Evolutionary conservation across 1,284 basidiomycete genomes (phyloP).

Genomic region (Trametes pubescens): DNA sequence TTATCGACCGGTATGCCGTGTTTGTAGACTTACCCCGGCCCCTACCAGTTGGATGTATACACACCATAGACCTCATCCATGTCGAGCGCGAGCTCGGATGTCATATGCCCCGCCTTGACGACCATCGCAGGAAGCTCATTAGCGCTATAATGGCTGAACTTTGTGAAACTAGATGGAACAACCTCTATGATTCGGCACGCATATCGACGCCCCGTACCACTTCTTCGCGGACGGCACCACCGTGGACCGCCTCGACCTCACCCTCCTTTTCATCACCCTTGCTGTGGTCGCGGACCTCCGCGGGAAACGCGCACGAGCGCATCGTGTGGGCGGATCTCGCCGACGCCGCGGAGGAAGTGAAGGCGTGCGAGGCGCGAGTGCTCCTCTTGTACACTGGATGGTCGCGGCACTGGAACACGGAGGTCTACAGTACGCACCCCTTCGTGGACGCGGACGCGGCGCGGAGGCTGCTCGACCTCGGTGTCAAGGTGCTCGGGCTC

Average conservation of each 20-base stretch:
- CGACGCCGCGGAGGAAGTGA: slow-evolving; percentile 40
- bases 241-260: slow-evolving; percentile 61
- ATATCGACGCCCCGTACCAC: slow-evolving; percentile 77
- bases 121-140: no score
- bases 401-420: slow-evolving; percentile 60
- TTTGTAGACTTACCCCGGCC: no score
- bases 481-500: slow-evolving; percentile 63
- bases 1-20: no score
- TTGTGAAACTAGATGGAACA: no score
- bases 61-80: no score
- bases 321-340: slow-evolving; percentile 36
- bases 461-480: slow-evolving; percentile 53
- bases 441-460: slow-evolving; percentile 64
- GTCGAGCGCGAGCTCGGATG: no score
- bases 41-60: no score
- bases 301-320: slow-evolving; percentile 27
- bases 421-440: slow-evolving; percentile 67
- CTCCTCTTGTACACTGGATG: slow-evolving; percentile 69
- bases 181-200: no score
- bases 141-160: no score
- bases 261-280: slow-evolving; percentile 57
- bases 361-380: slow-evolving; percentile 40
- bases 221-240: slow-evolving; percentile 61
- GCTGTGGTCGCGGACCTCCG: slow-evolving; percentile 53
- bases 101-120: no score